These are phyloP conservation scores for Kuraishia hungarica DNA, from an alignment of 805 yeast genomes.

Conservation along the genomic window DNA sequence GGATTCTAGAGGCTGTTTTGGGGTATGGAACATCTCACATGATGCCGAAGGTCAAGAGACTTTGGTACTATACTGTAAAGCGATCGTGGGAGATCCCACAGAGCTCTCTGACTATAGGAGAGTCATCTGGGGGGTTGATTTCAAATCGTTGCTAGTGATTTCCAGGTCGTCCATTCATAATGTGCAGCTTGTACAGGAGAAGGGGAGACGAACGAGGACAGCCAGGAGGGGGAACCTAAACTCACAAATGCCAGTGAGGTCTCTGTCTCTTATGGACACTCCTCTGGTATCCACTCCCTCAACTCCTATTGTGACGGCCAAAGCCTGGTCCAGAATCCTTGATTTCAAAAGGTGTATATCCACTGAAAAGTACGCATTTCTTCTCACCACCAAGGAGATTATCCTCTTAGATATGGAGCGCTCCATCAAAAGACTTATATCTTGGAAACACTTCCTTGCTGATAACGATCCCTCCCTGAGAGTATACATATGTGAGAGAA, in stretches of 20 bases:
- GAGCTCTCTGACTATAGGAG: constrained; percentile 52
- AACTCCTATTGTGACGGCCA: constrained; percentile 34
- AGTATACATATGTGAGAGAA: constrained; percentile 14
- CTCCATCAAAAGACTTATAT: constrained; percentile 37
- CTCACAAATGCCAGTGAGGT: too few species aligned
- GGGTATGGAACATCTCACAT: constrained; percentile 21
- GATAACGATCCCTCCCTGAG: constrained; percentile 45
- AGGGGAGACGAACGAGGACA: not conserved
- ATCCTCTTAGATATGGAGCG: constrained; percentile 33
- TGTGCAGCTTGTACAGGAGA: constrained; percentile 20
- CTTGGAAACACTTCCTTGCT: constrained; percentile 68
- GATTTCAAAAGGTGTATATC: constrained; percentile 28
- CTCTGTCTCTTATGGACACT: too few species aligned
- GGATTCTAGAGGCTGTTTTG: constrained; percentile 48
- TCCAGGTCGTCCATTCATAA: constrained; percentile 35
- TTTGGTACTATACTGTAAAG: not conserved
- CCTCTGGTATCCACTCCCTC: constrained; percentile 10
- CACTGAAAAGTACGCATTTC: constrained; percentile 29
- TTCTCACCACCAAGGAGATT: constrained; percentile 62
- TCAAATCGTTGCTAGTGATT: constrained; percentile 22
- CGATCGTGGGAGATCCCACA: constrained; percentile 29
- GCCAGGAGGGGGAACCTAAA: not conserved
- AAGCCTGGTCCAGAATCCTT: constrained; percentile 42
- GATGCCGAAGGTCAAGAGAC: not conserved
- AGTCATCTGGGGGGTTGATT: constrained; percentile 33